Base-by-base conservation (phyloP, 768 basidiomycete genomes). In the Kwoniella sp. region DNA sequence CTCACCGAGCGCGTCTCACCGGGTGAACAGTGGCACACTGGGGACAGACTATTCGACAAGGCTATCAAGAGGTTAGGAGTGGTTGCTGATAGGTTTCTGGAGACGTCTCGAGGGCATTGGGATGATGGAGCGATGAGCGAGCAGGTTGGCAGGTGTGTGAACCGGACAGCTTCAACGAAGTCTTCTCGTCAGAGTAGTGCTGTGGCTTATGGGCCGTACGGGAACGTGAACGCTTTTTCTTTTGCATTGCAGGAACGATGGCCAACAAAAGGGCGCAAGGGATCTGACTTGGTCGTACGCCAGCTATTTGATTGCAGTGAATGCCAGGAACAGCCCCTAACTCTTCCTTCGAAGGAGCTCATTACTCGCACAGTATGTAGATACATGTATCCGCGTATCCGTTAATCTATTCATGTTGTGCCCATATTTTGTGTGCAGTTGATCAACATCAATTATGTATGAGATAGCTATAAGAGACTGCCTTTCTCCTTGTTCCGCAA, bases 281-380 rank as follows among this genome's bases (percentile, higher is more conserved):
- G 75, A 78, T 59, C 48, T 78, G 20, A 78, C 77, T 25, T 78
- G 77, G 77, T 74, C 73, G 2, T 76, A 78, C 54, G 73, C 75
- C 2, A 65, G 65, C 47, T 71, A 72, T 41, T 28, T 75, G 55
- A 59, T 52, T 20, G 73, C 70, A 47, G 65, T 63, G 4, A 54
- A 72, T 29, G 74, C 68, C 1, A 41, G 62, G n/a, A 17, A 17
- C 41, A 20, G 15, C 20, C 41, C 20, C 5, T 45, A 17, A 45
- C n/a, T n/a, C n/a, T n/a, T n/a, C n/a, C n/a, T n/a, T n/a, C n/a
- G n/a, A n/a, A n/a, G n/a, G n/a, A n/a, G n/a, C n/a, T n/a, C n/a
- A n/a, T n/a, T n/a, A n/a, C n/a, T n/a, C n/a, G n/a, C n/a, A n/a
- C n/a, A n/a, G n/a, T n/a, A n/a, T n/a, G n/a, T n/a, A n/a, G n/a